Evolutionary conservation across 139 green algal species (phyloP), one percentile per base, ranked within the genome.

Genomic region (Volvox reticuliferus): DNA sequence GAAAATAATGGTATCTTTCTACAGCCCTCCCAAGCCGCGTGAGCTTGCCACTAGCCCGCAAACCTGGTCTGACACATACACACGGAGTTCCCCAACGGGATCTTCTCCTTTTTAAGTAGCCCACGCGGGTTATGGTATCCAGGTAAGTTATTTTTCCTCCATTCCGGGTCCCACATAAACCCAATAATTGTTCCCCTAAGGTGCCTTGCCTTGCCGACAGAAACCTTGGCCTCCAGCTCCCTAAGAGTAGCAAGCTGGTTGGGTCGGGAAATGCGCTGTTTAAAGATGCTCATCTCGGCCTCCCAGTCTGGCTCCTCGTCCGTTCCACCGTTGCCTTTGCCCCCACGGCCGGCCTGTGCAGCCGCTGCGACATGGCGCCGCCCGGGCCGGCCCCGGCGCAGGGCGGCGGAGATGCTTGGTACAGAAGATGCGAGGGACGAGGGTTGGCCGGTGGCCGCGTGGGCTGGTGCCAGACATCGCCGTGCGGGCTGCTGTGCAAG

Each of bases 261-360:
- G 24, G 97, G 96, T 12, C 90, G 89, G 28, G 95, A 93, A 0
- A 94, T 96, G 55, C 97, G 94, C 91, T 97, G 93, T 71, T 96
- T 96, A 93, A 98, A 99, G 12, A 98, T 95, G 76, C 89, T 95
- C 96, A 98, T 97, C 77, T 98, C 97, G 28, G 92, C 88, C 68
- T 98, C 96, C 95, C 96, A 98, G 82, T 98, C 96, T 0, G 96
- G 93, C 61, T 96, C 91, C 30, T 96, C 94, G 21, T 91, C 87
- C 30, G 86, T 76, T 37, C 73, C 69, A 2, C 83, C 84, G 20
- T 37, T 65, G 71, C 86, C 86, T 32, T 71, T 82, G 37, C 86
- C 73, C 12, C 50, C 73, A 21, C 85, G 44, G 0, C 71, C 71
- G 0, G 69, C 14, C 44, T 50, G 69, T 26, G 71, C 36, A 2